These are phyloP conservation scores for Plasmodium billcollinsi DNA, from an alignment of 169 alveolate species.

Conservation along the genomic window DNA sequence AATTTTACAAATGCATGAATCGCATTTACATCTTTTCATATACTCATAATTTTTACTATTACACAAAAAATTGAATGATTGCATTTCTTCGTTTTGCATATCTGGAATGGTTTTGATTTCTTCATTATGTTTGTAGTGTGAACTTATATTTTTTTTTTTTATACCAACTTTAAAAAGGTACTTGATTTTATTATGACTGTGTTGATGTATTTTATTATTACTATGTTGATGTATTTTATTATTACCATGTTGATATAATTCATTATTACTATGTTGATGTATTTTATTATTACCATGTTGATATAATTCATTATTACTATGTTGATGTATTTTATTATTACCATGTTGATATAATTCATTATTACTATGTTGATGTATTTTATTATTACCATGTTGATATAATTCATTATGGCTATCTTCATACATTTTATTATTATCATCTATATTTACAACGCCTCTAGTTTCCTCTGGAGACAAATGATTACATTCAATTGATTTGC, in stretches of 20 bases:
- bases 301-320: not conserved
- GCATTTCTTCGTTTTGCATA: conserved; percentile 7
- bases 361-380: no score
- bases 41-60: conserved; percentile 32
- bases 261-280: no score
- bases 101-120: not conserved
- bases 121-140: not conserved
- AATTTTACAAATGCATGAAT: conserved; percentile 56
- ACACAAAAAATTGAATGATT: conserved; percentile 1
- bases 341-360: not conserved
- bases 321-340: no score
- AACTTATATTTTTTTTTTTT: no score
- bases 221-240: no score
- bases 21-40: conserved; percentile 65
- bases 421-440: not conserved
- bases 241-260: no score
- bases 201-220: no score
- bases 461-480: conserved; percentile 2
- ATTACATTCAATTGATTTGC: conserved; percentile 43
- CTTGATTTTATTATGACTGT: no score
- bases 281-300: no score
- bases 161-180: no score
- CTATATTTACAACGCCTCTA: not conserved
- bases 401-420: no score
- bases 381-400: no score